Evolutionary conservation across 495 filamentous ascomycete genomes (phyloP), one percentile per base, ranked within the genome.

Genomic region (Hypoxylon lienhwacheense): DNA sequence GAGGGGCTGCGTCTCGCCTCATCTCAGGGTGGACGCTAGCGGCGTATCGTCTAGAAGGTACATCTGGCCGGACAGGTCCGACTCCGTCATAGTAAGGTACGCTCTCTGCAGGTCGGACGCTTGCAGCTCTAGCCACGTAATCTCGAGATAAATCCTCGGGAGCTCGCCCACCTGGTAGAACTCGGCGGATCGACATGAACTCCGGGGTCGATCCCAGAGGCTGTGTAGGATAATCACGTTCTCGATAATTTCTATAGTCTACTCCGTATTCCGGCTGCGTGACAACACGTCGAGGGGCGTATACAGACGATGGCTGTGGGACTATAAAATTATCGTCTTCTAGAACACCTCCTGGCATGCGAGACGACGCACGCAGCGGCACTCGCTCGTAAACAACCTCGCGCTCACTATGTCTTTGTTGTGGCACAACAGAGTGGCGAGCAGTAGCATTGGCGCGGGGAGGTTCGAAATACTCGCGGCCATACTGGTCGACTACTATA

Each of bases 401-500:
- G 19, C 66, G 41, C 12, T 78, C 75, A n/a, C 66, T 52, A 16
- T 63, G 64, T 50, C 75, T 66, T 31, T 61, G 46, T 4, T 71
- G 61, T 5, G 77, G 70, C 11, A 70, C 71, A 0, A 75, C 59
- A 3, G 77, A 78, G 20, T 77, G 70, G 24, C 77, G 66, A 22
- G 74, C 47, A 11, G 71, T 59, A 7, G 72, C 51, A 26, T 71
- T 66, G 15, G 79, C 69, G 14, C 79, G 63, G 5, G 83, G 68
- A 24, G 77, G 76, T 64, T 87, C 86, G 37, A 85, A 70, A 59
- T 85, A 91, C 61, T 87, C 77, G 48, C 83, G 83, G 16, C 87
- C 87, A 68, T 80, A 82, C 45, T 85, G 79, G 65, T 90, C 87
- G 36, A 90, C 70, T 34, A 89, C 70, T 48, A 89, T 81, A 39